Evolutionary conservation across 2,329 filamentous ascomycete genomes (phyloP), one percentile per base, ranked within the genome.

Genomic region (Leptographium flavum): DNA sequence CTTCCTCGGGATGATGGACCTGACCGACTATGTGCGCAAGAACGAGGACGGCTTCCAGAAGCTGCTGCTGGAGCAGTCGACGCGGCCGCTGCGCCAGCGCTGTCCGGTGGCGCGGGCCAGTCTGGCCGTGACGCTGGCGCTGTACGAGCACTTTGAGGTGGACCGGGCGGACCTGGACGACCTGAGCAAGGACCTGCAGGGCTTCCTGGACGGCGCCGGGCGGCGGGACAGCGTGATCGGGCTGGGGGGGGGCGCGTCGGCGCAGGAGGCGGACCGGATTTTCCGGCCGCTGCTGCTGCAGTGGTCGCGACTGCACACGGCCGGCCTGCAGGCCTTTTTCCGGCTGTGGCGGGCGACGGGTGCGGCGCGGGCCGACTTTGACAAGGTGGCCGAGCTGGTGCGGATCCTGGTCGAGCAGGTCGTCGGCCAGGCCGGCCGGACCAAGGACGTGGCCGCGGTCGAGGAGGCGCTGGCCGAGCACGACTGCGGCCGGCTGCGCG

Each of bases 111-210:
- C 88, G 4, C 76, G 84, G 47, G 86, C 87, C 11, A 94, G 87
- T 56, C 66, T 96, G 52, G 81, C 87, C 0, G 79, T 95, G 32
- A 96, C 90, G 1, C 74, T 82, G 54, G 86, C 93, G 32, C 66
- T 98, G 3, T 96, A 92, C 61, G 87, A 96, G 54, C 87, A 96
- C 61, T 98, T 98, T 55, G 87, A 94, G 49, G 83, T 96, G 33
- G 87, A 94, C 54, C 86, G 81, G 59, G 75, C 79, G 4, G 87
- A 93, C 43, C 66, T 83, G 42, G 83, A 90, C 52, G 87, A 94
- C 55, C 70, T 76, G 14, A 83, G 86, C 46, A 45, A 45, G 27
- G 52, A 50, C 27, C 42, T 51, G 37, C 49, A 53, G 60, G 78
- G 74, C 21, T 87, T 88, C 10, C 63, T 87, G 42, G 87, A 94